Evolutionary conservation across 225 moss, liverwort and hornwort species (phyloP).

Genomic region (Bryum argenteum): DNA sequence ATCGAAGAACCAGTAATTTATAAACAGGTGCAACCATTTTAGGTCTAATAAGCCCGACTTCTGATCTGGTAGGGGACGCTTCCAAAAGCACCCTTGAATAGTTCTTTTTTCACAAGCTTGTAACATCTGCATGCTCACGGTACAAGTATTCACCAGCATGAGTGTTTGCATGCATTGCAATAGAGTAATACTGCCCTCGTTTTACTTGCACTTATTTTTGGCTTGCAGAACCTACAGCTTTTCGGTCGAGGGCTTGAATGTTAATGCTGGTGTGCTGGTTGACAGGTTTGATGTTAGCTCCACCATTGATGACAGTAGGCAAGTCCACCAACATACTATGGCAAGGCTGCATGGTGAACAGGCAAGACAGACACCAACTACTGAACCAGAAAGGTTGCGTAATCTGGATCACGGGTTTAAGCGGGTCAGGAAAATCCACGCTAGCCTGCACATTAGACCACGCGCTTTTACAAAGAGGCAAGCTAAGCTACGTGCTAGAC

Average conservation of each 20-base stretch:
- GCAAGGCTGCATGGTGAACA: conserved; percentile 55
- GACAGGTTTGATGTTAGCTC: conserved; percentile 37
- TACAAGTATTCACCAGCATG: no score
- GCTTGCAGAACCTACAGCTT: no score
- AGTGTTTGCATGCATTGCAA: no score
- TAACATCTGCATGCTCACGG: no score
- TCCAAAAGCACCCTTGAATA: no score
- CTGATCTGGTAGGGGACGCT: no score
- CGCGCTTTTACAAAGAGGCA: conserved; percentile 51
- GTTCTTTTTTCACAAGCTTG: no score
- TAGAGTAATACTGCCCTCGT: no score
- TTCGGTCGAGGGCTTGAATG: not conserved
- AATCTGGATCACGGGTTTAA: conserved; percentile 72
- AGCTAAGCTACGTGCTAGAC: conserved; percentile 65
- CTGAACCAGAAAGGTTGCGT: conserved; percentile 65
- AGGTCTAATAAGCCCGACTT: no score
- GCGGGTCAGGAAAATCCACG: conserved; percentile 67
- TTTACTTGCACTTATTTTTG: no score
- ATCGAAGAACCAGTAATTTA: no score
- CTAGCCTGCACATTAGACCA: conserved; percentile 65
- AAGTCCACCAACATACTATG: conserved; percentile 55
- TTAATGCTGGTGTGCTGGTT: not conserved
- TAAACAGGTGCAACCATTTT: not conserved
- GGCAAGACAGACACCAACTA: conserved; percentile 45
- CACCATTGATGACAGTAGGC: conserved; percentile 44